A percentile compares a stretch with the other conserved stretches of the same genome.
Conservation (phyloP, 345 rosid genomes). For the Gossypioides kirkii region DNA sequence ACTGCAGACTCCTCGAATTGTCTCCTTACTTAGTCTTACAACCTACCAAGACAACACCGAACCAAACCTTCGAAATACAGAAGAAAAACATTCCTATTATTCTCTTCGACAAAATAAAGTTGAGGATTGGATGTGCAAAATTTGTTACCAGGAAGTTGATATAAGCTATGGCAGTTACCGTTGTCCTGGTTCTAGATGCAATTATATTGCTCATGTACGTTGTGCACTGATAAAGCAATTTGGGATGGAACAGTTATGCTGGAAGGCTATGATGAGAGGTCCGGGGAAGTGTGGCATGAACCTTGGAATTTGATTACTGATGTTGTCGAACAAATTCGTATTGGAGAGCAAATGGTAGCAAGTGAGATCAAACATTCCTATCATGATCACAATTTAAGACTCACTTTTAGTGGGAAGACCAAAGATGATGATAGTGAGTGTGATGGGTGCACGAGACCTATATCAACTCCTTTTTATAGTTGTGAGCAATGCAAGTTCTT, state of each 20-base stretch:
- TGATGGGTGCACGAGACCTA: conserved; percentile 16
- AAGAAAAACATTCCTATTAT: neutral
- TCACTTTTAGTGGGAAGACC: neutral
- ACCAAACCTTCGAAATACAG: no score
- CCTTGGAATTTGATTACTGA: neutral
- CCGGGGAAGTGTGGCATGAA: no score
- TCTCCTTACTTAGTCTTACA: no score
- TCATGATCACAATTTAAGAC: conserved; percentile 11
- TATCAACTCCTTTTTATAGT: conserved; percentile 12
- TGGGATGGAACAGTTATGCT: conserved; percentile 12
- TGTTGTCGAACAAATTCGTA: neutral
- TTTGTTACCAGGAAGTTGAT: conserved; percentile 10
- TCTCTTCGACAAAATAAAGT: neutral
- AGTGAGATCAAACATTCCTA: neutral
- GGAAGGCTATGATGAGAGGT: neutral
- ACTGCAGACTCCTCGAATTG: no score
- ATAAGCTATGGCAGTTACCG: conserved; percentile 14
- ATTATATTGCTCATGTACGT: conserved; percentile 17
- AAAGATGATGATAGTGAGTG: neutral
- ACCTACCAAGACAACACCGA: no score
- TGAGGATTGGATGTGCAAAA: neutral
- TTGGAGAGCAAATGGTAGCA: neutral
- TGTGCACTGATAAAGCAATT: conserved; percentile 15
- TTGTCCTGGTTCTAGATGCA: conserved; percentile 1
- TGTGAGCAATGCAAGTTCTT: conserved; percentile 17